Conservation (phyloP, 2,329 filamentous ascomycete genomes). For the Trichoderma sp. region DNA sequence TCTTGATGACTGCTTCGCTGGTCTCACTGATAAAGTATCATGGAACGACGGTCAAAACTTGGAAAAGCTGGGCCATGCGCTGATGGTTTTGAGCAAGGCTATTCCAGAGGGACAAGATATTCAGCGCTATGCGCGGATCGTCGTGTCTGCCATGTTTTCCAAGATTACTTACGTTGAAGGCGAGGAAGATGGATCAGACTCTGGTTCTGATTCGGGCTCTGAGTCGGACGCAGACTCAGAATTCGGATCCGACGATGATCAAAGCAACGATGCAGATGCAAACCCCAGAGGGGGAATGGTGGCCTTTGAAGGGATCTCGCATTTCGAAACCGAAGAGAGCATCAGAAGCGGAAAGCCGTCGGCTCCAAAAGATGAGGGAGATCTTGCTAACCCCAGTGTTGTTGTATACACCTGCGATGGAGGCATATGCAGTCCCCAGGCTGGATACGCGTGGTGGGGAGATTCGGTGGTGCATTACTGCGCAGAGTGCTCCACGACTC, state of each 20-base stretch:
- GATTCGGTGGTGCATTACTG: conserved; percentile 28
- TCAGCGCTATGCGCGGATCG: conserved; percentile 28
- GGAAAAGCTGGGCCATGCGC: conserved; percentile 26
- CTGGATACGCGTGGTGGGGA: conserved; percentile 29
- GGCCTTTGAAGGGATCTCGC: neutral
- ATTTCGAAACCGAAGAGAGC: neutral
- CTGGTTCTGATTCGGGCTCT: neutral
- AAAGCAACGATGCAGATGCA: neutral
- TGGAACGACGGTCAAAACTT: conserved; percentile 33
- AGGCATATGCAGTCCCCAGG: conserved; percentile 24
- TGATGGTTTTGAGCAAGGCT: conserved; percentile 28
- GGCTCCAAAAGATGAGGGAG: conserved; percentile 22
- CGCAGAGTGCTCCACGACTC: conserved; percentile 28
- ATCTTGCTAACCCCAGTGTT: conserved; percentile 4
- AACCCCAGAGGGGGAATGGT: neutral
- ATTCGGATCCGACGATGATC: neutral
- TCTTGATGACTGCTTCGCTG: conserved; percentile 29
- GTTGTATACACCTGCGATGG: conserved; percentile 26
- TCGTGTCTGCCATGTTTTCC: conserved; percentile 33
- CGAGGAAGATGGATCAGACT: neutral
- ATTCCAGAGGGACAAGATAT: conserved; percentile 27
- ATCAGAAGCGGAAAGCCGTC: neutral
- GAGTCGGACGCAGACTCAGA: neutral
- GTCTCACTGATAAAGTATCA: conserved; percentile 29
- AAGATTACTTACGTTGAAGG: conserved; percentile 23